Conservation (phyloP, 2,329 filamentous ascomycete species). For the Pezicula neosporulosa region DNA sequence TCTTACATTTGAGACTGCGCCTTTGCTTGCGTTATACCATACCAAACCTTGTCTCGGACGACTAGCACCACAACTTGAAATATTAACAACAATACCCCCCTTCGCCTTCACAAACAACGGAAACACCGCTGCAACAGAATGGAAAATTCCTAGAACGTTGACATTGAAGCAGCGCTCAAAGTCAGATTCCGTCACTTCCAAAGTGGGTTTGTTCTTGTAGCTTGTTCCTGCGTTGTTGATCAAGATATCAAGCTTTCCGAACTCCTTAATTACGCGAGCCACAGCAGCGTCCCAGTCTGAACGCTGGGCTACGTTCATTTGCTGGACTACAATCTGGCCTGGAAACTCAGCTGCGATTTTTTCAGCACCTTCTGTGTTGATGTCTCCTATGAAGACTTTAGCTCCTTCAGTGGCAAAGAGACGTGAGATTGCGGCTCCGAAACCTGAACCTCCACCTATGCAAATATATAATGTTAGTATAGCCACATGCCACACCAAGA, state of each 20-base stretch:
- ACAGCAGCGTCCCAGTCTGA: slow-evolving; percentile 48
- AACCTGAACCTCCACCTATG: slow-evolving; percentile 37
- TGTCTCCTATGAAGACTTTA: slow-evolving; percentile 55
- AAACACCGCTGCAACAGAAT: slow-evolving; percentile 53
- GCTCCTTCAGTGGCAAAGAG: slow-evolving; percentile 54
- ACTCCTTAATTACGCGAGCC: slow-evolving; percentile 37
- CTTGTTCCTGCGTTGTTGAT: slow-evolving; percentile 56
- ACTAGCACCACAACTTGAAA: background rate
- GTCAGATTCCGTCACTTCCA: slow-evolving; percentile 57
- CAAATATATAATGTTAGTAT: background rate
- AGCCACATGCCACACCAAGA: background rate
- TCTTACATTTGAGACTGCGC: slow-evolving; percentile 39
- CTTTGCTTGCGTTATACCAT: slow-evolving; percentile 21
- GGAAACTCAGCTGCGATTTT: slow-evolving; percentile 33
- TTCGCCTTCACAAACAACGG: slow-evolving; percentile 53
- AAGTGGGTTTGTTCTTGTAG: slow-evolving; percentile 46
- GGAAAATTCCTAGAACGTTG: slow-evolving; percentile 62
- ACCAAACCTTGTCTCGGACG: background rate
- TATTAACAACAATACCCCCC: slow-evolving; percentile 55
- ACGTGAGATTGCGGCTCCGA: slow-evolving; percentile 55
- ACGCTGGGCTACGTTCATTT: slow-evolving; percentile 4
- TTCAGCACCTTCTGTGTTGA: slow-evolving; percentile 47
- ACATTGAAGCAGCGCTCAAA: slow-evolving; percentile 62
- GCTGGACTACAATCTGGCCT: background rate
- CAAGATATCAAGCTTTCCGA: slow-evolving; percentile 49